A percentile compares a stretch with the other conserved stretches of the same genome.
Conservation (phyloP, 139 green algal genomes). For the Mesostigma viride region DNA sequence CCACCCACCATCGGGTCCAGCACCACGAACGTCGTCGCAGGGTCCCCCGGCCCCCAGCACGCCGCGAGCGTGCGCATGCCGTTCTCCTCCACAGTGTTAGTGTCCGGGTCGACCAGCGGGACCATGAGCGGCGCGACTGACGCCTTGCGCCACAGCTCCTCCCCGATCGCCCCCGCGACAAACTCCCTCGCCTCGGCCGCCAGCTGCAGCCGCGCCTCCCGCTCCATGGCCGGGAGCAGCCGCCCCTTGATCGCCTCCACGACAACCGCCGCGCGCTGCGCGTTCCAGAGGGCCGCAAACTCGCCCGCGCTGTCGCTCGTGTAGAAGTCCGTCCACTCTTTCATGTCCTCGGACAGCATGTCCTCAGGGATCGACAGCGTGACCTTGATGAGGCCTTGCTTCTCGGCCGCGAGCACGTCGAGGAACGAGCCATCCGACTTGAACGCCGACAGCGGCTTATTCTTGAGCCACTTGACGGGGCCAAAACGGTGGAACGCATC, state of each 20-base stretch:
- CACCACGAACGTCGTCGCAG: constrained; percentile 59
- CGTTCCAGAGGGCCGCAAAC: constrained; percentile 48
- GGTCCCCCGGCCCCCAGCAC: constrained; percentile 49
- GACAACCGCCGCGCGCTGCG: constrained; percentile 46
- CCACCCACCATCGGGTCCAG: no score
- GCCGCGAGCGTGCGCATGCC: constrained; percentile 51
- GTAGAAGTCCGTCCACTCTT: constrained; percentile 19
- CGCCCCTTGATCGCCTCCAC: constrained; percentile 31
- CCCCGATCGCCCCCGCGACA: background rate
- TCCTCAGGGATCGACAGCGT: constrained; percentile 14
- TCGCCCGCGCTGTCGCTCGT: constrained; percentile 29
- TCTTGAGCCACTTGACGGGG: constrained; percentile 50
- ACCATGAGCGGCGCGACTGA: constrained; percentile 6
- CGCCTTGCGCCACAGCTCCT: constrained; percentile 29
- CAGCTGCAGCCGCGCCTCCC: constrained; percentile 32
- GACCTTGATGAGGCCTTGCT: constrained; percentile 38
- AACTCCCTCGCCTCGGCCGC: background rate
- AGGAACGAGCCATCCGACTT: constrained; percentile 45
- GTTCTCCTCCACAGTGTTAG: background rate
- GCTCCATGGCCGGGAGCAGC: constrained; percentile 50
- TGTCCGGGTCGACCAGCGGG: no score
- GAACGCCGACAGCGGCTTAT: constrained; percentile 56
- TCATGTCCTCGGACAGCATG: background rate
- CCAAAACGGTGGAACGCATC: constrained; percentile 62
- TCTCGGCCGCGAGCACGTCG: constrained; percentile 38